Evolutionary conservation across 2,329 filamentous ascomycete species (phyloP), one percentile per base, ranked within the genome.

Genomic region (Arthrinium puccinioides): DNA sequence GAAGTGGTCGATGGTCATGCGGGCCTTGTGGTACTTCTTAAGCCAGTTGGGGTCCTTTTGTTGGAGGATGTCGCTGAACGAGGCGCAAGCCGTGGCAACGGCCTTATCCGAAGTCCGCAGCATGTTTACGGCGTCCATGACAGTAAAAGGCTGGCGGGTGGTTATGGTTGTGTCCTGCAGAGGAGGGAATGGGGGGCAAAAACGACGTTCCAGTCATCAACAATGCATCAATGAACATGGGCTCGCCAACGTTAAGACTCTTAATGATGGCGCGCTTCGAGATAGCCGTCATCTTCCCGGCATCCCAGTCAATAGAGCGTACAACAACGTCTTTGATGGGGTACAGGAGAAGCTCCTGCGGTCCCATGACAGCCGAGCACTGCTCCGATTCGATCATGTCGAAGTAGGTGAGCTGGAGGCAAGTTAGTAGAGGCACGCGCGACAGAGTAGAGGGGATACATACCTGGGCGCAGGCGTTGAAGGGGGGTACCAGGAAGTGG

Each of bases 391-490:
- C 72, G 37, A 70, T 62, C 56, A 78, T 76, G 44, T 85, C 79
- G 40, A 94, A 78, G 54, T 90, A 87, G 31, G 86, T 84, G 44
- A 95, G 76, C 81, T 88, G 50, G 31, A 24, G 28, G 44, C 51
- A 32, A 51, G 45, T 62, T 35, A 19, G 58, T 7, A 21, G n/a
- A 16, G 3, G 11, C 9, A 10, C n/a, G n/a, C 31, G 8, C 9
- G 31, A 6, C n/a, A n/a, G n/a, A n/a, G n/a, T n/a, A n/a, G n/a
- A n/a, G n/a, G n/a, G n/a, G n/a, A n/a, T 11, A 33, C 68, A 55
- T 62, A 90, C 86, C 77, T 94, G 87, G 41, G 87, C 86, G 51
- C 84, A 82, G 25, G 89, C 87, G 59, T 84, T 88, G 66, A 87
- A 94, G 2, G 90, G 90, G 10, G 90, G 83, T 30, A 94, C 84